Evolutionary conservation across 2,329 filamentous ascomycete species (phyloP), one percentile per base, ranked within the genome.

Genomic region (Ophiostoma himal-ulmi): DNA sequence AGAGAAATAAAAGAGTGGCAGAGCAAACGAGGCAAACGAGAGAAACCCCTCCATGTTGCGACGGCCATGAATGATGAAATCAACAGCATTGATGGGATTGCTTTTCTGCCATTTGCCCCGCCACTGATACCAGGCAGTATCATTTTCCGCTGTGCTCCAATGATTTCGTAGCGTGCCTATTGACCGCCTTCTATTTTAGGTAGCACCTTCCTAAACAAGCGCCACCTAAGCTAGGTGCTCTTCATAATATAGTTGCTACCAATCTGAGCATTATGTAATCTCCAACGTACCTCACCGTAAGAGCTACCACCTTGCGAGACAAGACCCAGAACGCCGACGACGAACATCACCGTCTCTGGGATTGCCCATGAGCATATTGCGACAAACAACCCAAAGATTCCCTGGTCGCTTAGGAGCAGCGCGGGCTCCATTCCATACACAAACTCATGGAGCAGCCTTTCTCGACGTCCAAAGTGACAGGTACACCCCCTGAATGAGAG

Each of bases 381-480:
- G 17, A 65, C 52, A 2, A 30, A 30, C 3, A 57, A 57, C 11
- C 2, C 10, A 30, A 22, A 30, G 11, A 10, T n/a, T 13, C n/a
- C 11, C 52, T 22, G n/a, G 52, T n/a, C 17, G 52, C 7, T 57
- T 11, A 57, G n/a, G 52, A 57, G 52, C 52, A 10, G 52, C 22
- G 8, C 52, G 3, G 22, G 52, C 52, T 57, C n/a, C 52, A 26
- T 26, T 13, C 11, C 11, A 22, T 57, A 57, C 22, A 4, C n/a
- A 57, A 22, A 26, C 39, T 78, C 80, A 89, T 89, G 87, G 87
- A 89, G 82, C 85, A 88, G 82, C 83, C 86, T 75, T 87, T 85
- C 74, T 89, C 89, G 77, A 89, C 88, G 76, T 91, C 89, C 75
- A 92, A 92, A 84, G 91, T 93, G 77, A 92, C 89, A 78, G 89